Evolutionary conservation across 2,329 filamentous ascomycete species (phyloP).

Genomic region (Ophiostoma pallidulum): DNA sequence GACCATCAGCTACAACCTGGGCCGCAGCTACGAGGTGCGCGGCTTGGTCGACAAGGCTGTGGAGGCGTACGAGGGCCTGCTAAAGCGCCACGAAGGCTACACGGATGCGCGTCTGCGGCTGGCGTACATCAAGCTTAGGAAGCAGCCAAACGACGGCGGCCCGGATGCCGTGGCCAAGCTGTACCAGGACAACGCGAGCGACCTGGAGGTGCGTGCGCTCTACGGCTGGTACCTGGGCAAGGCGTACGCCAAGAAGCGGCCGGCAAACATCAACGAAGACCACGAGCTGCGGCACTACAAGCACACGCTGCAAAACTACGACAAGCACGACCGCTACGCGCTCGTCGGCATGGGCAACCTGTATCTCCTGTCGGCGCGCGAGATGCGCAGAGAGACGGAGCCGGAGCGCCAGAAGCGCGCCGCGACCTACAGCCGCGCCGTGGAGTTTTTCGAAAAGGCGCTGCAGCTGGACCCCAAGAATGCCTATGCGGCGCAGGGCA

Average conservation of each 20-base stretch:
- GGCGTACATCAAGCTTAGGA: constrained; percentile 79
- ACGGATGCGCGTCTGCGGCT: constrained; percentile 82
- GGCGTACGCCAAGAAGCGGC: constrained; percentile 66
- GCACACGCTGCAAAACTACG: constrained; percentile 83
- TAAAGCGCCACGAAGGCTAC: constrained; percentile 82
- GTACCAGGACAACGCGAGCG: constrained; percentile 72
- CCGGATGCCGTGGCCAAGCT: constrained; percentile 78
- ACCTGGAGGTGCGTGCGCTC: constrained; percentile 83
- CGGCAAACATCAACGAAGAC: constrained; percentile 75
- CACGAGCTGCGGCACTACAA: constrained; percentile 92
- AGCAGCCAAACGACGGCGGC: constrained; percentile 74
- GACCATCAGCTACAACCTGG: constrained; percentile 94
- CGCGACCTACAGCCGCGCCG: constrained; percentile 78
- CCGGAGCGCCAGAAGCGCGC: constrained; percentile 84
- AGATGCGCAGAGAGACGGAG: constrained; percentile 88
- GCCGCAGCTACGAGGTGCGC: constrained; percentile 81
- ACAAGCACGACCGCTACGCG: constrained; percentile 97
- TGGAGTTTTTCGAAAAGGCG: constrained; percentile 98
- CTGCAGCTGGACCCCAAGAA: constrained; percentile 91
- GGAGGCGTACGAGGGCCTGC: constrained; percentile 76
- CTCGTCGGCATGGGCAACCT: constrained; percentile 96
- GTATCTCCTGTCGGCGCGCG: constrained; percentile 74
- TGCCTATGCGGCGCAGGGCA: constrained; percentile 89
- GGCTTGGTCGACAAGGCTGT: constrained; percentile 73
- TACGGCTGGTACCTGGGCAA: constrained; percentile 95